These are phyloP conservation scores for Boletus subluridellus DNA, from an alignment of 1,284 basidiomycete species.

Conservation along the genomic window DNA sequence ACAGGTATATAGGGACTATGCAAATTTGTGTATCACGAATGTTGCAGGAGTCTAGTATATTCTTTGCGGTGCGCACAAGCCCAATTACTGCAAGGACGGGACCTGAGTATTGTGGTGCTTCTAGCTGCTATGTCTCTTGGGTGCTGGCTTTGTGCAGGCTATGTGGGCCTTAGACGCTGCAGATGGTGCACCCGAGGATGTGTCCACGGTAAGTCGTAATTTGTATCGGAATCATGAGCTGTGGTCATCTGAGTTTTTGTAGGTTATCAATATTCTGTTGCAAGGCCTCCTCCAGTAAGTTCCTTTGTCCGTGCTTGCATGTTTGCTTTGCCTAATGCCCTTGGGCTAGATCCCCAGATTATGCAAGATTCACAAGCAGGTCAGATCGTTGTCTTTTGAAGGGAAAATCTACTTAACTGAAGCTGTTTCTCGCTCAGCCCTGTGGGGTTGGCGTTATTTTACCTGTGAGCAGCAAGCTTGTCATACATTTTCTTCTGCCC, in stretches of 20 bases:
- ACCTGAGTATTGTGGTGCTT: constrained; percentile 7
- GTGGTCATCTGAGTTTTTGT: not conserved
- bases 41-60: constrained; percentile 90
- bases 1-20: constrained; percentile 77
- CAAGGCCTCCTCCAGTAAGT: constrained; percentile 78
- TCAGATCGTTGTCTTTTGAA: constrained; percentile 20
- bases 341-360: constrained; percentile 68
- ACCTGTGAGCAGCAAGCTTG: constrained; percentile 53
- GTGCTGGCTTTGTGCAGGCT: constrained; percentile 81
- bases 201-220: constrained; percentile 39
- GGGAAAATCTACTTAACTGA: constrained; percentile 15
- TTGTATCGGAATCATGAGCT: not conserved
- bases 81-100: not conserved
- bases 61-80: constrained; percentile 67
- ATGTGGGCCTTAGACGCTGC: constrained; percentile 89
- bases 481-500: not conserved
- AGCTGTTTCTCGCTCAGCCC: constrained; percentile 40
- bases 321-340: constrained; percentile 1
- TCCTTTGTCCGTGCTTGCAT: not conserved
- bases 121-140: constrained; percentile 76
- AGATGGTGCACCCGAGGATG: constrained; percentile 69
- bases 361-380: constrained; percentile 60
- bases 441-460: constrained; percentile 75
- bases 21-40: constrained; percentile 85
- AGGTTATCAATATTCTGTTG: constrained; percentile 74